phyloP scores from a whole-genome alignment of 2,329 filamentous ascomycete species.

The Lithohypha guttulata region DNA sequence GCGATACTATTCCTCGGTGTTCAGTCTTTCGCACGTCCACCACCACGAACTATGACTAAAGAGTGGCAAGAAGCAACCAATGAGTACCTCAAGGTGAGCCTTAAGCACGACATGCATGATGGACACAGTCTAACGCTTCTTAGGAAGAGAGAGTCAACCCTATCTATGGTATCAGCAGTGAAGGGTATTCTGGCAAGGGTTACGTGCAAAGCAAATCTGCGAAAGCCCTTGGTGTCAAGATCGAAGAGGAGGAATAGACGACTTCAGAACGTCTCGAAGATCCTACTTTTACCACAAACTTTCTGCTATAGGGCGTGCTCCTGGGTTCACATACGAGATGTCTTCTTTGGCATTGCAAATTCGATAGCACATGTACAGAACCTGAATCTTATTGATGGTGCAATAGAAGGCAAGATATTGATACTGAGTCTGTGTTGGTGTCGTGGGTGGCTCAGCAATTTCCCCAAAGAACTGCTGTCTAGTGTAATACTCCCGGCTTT shows the following conservation, averaged over 20 bases:
- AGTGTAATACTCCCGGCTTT: no score
- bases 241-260: slow-evolving; percentile 19
- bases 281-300: not conserved
- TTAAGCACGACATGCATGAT: not conserved
- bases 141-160: slow-evolving; percentile 78
- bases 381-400: slow-evolving; percentile 7
- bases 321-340: not conserved
- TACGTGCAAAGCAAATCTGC: slow-evolving; percentile 55
- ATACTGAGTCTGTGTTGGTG: no score
- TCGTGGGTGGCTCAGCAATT: no score
- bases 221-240: slow-evolving; percentile 24
- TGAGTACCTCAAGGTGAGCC: slow-evolving; percentile 75
- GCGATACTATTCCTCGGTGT: slow-evolving; percentile 61
- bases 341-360: not conserved
- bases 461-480: no score
- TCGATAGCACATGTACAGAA: slow-evolving; percentile 8
- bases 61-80: slow-evolving; percentile 95
- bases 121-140: slow-evolving; percentile 13
- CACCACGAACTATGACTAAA: slow-evolving; percentile 82
- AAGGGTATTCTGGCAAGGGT: slow-evolving; percentile 67
- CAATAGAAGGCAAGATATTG: slow-evolving; percentile 5
- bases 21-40: slow-evolving; percentile 59
- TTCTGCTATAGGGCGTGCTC: not conserved
- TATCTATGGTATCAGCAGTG: slow-evolving; percentile 69
- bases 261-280: not conserved